Evolutionary conservation across 148 eudicot species (phyloP), one percentile per base, ranked within the genome.

Genomic region (Vaccinium darrowii): DNA sequence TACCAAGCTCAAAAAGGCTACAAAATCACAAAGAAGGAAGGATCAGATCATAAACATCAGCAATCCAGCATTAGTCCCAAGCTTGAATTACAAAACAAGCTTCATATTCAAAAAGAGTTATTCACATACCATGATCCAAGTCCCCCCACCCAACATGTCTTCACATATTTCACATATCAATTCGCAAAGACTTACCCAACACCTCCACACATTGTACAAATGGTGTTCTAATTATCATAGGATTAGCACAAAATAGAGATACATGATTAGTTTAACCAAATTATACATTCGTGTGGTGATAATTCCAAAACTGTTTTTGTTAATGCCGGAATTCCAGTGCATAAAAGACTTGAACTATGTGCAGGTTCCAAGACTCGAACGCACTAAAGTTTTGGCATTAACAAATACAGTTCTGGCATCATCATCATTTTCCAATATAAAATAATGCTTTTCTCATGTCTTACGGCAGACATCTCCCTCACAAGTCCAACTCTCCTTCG

Each of bases 391-490:
- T 43, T 43, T 43, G 47, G 47, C 47, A 43, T 43, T 43, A 43
- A 43, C 6, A 43, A 43, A 43, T 43, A 43, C 7, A 43, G 5
- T 43, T 43, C 5, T 43, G 47, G 6, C 47, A 43, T 43, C 6
- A 43, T 43, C 47, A 43, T 43, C 47, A 43, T 5, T 5, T 43
- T 5, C 6, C 47, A 5, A 43, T 43, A 43, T 5, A 5, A 43
- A 43, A 5, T 6, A 30, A 36, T 43, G 1, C 63, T 84, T 27
- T 27, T 27, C 63, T 84, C 85, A 91, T 75, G 83, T 60, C 84
- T 89, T 90, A 27, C 88, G 88, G 87, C 93, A 90, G 65, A 89
- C 91, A 43, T 82, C 91, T 27, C 93, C 93, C 53, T 90, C 91
- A 58, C 93, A 91, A 30, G 87, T 79, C 79, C 89, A 90, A 25